Conservation (phyloP, 257 asterid species). For the Perilla frutescens region DNA sequence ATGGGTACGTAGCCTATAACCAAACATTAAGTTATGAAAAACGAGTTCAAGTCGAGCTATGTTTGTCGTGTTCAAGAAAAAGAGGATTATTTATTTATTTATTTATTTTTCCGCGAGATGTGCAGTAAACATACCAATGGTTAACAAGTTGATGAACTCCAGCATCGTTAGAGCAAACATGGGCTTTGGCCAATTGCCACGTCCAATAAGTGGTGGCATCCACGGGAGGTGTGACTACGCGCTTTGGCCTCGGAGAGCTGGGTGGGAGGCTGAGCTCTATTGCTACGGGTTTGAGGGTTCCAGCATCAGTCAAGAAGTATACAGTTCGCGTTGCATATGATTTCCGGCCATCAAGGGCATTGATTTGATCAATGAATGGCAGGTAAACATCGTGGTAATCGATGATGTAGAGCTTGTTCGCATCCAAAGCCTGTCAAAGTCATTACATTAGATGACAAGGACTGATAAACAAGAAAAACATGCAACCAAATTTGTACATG, state of each 20-base stretch:
- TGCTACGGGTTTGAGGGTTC: slow-evolving; percentile 87
- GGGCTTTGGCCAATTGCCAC: slow-evolving; percentile 95
- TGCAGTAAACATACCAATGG: slow-evolving; percentile 72
- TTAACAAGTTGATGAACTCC: slow-evolving; percentile 97
- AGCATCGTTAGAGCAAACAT: slow-evolving; percentile 96
- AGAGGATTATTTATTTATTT: too few species aligned
- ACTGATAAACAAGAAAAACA: not conserved
- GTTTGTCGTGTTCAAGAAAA: not conserved
- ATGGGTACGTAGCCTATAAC: slow-evolving; percentile 85
- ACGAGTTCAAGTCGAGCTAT: not conserved
- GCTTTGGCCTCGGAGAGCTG: slow-evolving; percentile 60
- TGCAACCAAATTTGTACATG: not conserved
- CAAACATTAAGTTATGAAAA: not conserved
- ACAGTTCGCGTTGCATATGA: slow-evolving; percentile 89
- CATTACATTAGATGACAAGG: not conserved
- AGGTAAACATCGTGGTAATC: slow-evolving; percentile 88
- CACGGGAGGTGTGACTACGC: slow-evolving; percentile 73
- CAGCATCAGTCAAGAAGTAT: slow-evolving; percentile 68
- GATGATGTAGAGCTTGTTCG: slow-evolving; percentile 67
- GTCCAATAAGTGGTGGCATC: slow-evolving; percentile 82
- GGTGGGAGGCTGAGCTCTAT: slow-evolving; percentile 88
- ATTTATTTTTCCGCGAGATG: too few species aligned
- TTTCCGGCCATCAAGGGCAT: slow-evolving; percentile 87
- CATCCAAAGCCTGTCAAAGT: slow-evolving; percentile 72
- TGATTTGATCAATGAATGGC: slow-evolving; percentile 79